A percentile compares a stretch with the other conserved stretches of the same genome.
These are phyloP conservation scores for Staphylotrichum tortipilum DNA, from an alignment of 495 filamentous ascomycete genomes.

Conservation along the genomic window DNA sequence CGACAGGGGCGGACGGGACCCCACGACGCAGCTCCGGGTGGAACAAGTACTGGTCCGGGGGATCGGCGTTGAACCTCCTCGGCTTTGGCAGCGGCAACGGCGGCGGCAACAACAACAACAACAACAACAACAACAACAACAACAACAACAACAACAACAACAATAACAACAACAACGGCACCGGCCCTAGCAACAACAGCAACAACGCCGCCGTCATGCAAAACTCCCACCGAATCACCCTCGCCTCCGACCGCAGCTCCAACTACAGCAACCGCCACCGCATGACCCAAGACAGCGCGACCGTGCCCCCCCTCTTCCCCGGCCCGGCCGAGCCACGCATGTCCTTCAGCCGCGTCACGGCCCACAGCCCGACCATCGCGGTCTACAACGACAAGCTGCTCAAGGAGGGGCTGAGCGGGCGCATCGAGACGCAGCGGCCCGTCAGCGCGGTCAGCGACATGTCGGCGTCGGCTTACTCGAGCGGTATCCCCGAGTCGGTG, in stretches of 20 bases:
- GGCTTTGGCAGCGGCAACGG: conserved; percentile 33
- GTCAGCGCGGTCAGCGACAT: conserved; percentile 40
- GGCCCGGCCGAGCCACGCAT: conserved; percentile 37
- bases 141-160: conserved; percentile 7
- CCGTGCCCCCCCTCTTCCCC: conserved; percentile 41
- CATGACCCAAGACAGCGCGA: conserved; percentile 46
- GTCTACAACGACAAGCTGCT: conserved; percentile 42
- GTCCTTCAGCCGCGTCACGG: conserved; percentile 50
- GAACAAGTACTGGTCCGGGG: conserved; percentile 54
- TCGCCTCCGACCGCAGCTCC: conserved; percentile 40
- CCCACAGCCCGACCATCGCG: conserved; percentile 60
- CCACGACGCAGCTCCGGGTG: conserved; percentile 50
- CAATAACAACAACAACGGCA: conserved; percentile 9
- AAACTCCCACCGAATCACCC: conserved; percentile 36
- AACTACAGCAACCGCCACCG: conserved; percentile 45
- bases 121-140: conserved; percentile 8
- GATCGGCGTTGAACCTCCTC: conserved; percentile 43
- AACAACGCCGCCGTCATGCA: conserved; percentile 2
- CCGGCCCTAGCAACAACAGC: conserved; percentile 2
- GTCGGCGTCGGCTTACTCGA: conserved; percentile 48
- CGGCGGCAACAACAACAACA: conserved; percentile 10
- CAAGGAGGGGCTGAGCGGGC: conserved; percentile 51
- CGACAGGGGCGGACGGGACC: conserved; percentile 17
- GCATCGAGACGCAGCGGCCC: conserved; percentile 48
- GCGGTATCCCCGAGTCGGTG: conserved; percentile 46